phyloP scores from a whole-genome alignment of 129 eudicot genomes.

The sunflower (Helianthus annuus) region DNA sequence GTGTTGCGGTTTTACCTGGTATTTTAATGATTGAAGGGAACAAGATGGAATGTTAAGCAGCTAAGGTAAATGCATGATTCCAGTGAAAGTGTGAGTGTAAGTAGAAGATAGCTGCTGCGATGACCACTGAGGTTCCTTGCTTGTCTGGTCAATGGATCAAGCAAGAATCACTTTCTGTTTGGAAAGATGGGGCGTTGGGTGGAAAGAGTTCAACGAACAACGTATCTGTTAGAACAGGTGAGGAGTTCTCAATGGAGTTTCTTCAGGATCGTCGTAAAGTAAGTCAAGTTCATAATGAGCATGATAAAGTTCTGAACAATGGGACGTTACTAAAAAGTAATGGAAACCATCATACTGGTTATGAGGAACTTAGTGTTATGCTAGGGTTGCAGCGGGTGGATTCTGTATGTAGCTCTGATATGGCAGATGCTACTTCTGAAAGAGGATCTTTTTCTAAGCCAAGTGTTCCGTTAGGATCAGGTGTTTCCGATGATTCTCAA shows the following conservation, averaged over 20 bases:
- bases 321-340: constrained; percentile 16
- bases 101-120: constrained; percentile 33
- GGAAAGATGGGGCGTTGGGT: constrained; percentile 26
- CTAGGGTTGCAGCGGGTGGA: constrained; percentile 64
- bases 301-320: constrained; percentile 21
- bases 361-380: constrained; percentile 54
- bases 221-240: constrained; percentile 64
- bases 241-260: constrained; percentile 62
- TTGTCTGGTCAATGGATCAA: constrained; percentile 48
- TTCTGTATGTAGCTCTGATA: constrained; percentile 68
- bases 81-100: constrained; percentile 27
- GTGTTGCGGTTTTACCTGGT: constrained; percentile 8
- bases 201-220: constrained; percentile 37
- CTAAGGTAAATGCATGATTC: constrained; percentile 12
- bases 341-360: constrained; percentile 41
- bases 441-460: constrained; percentile 44
- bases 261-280: constrained; percentile 49
- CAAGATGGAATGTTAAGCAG: neutral
- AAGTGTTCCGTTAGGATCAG: constrained; percentile 39
- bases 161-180: constrained; percentile 34
- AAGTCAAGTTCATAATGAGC: constrained; percentile 26
- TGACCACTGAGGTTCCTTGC: constrained; percentile 45
- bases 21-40: constrained; percentile 6
- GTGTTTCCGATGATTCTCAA: constrained; percentile 36
- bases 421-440: constrained; percentile 44